phyloP scores from a whole-genome alignment of 441 rosid species.

The Croton setiger region DNA sequence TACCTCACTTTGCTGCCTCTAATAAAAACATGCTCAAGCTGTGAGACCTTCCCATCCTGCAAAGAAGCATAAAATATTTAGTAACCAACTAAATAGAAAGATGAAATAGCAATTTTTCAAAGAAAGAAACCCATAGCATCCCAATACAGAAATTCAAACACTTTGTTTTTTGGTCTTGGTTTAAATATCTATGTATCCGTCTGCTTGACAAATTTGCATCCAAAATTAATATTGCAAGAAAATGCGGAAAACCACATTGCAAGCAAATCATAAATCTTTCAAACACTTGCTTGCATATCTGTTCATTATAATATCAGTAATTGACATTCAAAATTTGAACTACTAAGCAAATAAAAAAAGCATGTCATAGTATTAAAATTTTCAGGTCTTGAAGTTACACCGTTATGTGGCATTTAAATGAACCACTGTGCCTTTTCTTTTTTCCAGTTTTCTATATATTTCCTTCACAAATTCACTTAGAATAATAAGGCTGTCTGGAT shows the following conservation, averaged over 20 bases:
- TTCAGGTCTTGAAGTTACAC: neutral
- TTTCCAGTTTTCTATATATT: neutral
- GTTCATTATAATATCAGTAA: neutral
- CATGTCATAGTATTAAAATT: neutral
- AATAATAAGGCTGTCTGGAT: neutral
- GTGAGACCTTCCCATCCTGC: constrained; percentile 96
- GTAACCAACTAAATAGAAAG: neutral
- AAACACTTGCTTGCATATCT: neutral
- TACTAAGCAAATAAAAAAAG: neutral
- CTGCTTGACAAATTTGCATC: neutral
- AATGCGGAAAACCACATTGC: neutral
- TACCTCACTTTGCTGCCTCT: constrained; percentile 99
- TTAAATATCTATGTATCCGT: neutral
- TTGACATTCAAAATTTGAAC: neutral
- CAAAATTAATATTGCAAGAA: neutral
- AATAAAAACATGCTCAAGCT: constrained; percentile 96
- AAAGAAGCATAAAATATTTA: constrained; percentile 4
- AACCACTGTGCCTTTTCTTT: neutral
- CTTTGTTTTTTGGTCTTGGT: neutral
- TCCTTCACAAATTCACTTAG: neutral
- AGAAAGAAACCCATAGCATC: neutral
- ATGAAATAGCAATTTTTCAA: constrained; percentile 6
- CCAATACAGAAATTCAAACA: neutral
- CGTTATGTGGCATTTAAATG: neutral
- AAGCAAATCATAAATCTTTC: neutral